Evolutionary conservation across 805 yeast species (phyloP), one percentile per base, ranked within the genome.

Genomic region (Saccharomycopsis babjevae): DNA sequence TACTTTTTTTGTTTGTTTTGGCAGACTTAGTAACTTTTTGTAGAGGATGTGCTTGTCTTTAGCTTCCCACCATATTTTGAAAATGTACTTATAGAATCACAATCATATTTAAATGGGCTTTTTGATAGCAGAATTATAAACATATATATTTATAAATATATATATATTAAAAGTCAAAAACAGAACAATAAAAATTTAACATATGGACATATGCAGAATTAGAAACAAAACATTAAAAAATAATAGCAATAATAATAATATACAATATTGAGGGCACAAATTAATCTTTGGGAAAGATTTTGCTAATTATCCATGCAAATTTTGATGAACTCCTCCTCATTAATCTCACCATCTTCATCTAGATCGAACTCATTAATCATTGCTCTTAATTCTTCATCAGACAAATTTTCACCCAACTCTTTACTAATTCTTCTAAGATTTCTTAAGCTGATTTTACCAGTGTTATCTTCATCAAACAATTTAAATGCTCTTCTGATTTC

Each of bases 361-460:
- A 92, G 75, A 74, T 94, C 99, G 70, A 94, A 94, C 72, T 93
- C 98, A 64, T 92, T 97, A 66, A 94, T 94, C 99, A 94, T 94
- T 4, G 97, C 97, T 66, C 88, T 80, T 58, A 94, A 77, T 69
- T 94, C 99, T 62, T 90, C 97, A 67, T 94, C 99, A 5, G 89
- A 85, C 61, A 94, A 75, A 67, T 86, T 88, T 72, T 94, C 99
- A 1, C 97, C 97, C 61, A 94, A 75, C 66, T 93, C 97, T 67
- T 88, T 88, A 11, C 97, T 94, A 1, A 93, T 96, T 63, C 94
- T 80, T 71, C 96, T 83, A 62, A 94, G 78, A 69, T 91, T 88
- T 66, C 92, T 80, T 57, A 93, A 76, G 60, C 88, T 83, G 65
- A 92, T 91, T 70, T 86, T 88, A 0, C 97, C 97, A 0, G 96